Evolutionary conservation across 768 basidiomycete genomes (phyloP), one percentile per base, ranked within the genome.

Genomic region (Heimioporus sp.): DNA sequence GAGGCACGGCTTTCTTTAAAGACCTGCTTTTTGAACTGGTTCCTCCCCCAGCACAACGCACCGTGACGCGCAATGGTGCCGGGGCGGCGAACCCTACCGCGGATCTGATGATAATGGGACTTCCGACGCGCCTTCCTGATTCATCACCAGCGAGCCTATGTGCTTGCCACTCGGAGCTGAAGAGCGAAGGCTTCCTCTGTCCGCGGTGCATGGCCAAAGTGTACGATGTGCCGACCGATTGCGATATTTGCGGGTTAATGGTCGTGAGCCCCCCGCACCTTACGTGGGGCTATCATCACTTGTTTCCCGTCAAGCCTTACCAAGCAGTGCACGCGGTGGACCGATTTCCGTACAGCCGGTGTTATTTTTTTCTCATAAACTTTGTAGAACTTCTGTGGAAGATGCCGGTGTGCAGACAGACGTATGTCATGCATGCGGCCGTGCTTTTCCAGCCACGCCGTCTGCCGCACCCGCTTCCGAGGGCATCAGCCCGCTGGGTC

Each of bases 21-120:
- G 97, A 99, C 65, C 78, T 98, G 16, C 74, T 99, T 10, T 98
- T 98, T 71, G 97, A 98, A 62, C 82, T 92, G 20, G 87, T 99
- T 19, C 93, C 95, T 17, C 97, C 97, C 0, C 97, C 97, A 0
- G 92, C 94, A 1, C 88, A 91, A 64, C 80, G 79, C 6, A 76
- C 81, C 4, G 56, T 82, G 19, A 65, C 77, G 6, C 77, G 82
- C 28, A 63, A 74, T 3, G 65, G 75, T 4, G 78, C 77, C 43
- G 71, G 76, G 5, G 65, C 70, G 11, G 69, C 75, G 11, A 87
- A 85, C 55, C 80, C 81, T 19, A 81, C 86, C 1, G 86, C 91
- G 0, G 96, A 98, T 72, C 75, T 99, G 47, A 97, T 99, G 90
- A 90, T 97, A 81, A 98, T 99, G 92, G 97, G 97, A 10, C 98